A percentile compares a stretch with the other conserved stretches of the same genome.
These are phyloP conservation scores for Viola pubescens DNA, from an alignment of 441 rosid genomes.

Conservation along the genomic window DNA sequence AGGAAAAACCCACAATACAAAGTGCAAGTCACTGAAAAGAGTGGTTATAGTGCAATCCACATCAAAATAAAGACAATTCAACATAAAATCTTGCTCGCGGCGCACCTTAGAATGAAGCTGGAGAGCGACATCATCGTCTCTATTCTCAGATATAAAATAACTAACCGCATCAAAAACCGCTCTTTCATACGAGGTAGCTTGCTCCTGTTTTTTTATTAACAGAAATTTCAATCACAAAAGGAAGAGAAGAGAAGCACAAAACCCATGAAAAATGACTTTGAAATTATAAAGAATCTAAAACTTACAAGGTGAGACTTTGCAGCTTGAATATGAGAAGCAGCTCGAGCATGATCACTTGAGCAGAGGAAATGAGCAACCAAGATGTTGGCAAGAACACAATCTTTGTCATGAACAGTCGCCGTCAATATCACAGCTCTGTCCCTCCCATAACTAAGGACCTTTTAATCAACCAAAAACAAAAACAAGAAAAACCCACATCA, in stretches of 20 bases:
- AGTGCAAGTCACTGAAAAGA: not conserved
- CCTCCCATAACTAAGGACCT: constrained; percentile 74
- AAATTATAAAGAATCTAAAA: not conserved
- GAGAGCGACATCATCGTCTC: constrained; percentile 63
- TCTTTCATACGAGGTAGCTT: constrained; percentile 68
- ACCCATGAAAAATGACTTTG: no score
- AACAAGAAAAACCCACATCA: not conserved
- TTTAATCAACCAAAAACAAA: constrained; percentile 3
- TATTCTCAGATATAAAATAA: constrained; percentile 44
- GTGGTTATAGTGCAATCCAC: not conserved
- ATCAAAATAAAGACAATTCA: not conserved
- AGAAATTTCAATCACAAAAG: constrained; percentile 2
- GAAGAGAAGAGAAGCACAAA: not conserved
- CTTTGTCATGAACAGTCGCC: constrained; percentile 50
- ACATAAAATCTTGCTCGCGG: no score
- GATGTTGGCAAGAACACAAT: constrained; percentile 66
- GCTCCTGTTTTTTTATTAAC: constrained; percentile 33
- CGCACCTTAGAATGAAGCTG: constrained; percentile 50
- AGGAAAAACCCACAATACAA: no score
- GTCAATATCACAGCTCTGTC: constrained; percentile 53
- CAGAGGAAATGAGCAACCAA: constrained; percentile 67
- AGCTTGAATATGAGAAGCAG: constrained; percentile 33
- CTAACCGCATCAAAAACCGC: constrained; percentile 50
- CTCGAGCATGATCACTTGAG: constrained; percentile 38
- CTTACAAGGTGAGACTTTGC: constrained; percentile 59